These are phyloP conservation scores for Neurospora cerealis DNA, from an alignment of 495 filamentous ascomycete genomes.

Conservation along the genomic window DNA sequence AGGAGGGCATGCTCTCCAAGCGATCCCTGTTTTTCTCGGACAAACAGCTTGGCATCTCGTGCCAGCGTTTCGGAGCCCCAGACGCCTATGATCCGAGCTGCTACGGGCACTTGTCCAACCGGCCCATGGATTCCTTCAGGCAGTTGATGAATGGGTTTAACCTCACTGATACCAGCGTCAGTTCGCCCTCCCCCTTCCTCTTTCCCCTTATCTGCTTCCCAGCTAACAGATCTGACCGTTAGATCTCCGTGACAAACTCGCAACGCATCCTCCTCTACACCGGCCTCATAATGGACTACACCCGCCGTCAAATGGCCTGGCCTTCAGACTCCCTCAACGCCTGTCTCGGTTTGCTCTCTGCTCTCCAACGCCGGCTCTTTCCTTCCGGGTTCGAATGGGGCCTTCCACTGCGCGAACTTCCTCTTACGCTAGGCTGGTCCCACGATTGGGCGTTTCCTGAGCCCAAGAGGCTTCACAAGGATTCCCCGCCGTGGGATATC, in stretches of 20 bases:
- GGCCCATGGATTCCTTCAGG: background rate
- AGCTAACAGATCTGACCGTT: background rate
- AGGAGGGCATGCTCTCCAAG: conserved; percentile 7
- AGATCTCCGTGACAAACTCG: background rate
- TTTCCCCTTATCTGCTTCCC: background rate
- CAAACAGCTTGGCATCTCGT: conserved; percentile 5
- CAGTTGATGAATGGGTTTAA: background rate
- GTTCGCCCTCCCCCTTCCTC: background rate
- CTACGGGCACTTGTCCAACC: background rate
- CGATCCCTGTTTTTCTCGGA: conserved; percentile 6
- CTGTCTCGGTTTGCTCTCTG: conserved; percentile 1
- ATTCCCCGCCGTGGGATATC: background rate
- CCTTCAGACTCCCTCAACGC: conserved; percentile 12
- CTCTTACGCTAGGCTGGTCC: conserved; percentile 6
- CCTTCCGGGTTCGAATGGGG: conserved; percentile 11
- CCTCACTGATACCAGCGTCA: background rate
- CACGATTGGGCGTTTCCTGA: background rate
- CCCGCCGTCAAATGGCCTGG: conserved; percentile 8
- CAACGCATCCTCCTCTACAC: background rate
- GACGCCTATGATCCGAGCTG: background rate
- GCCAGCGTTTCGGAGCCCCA: background rate
- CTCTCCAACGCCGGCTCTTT: conserved; percentile 1
- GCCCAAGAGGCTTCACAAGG: background rate
- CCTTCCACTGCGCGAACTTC: conserved; percentile 2
- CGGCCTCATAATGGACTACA: conserved; percentile 4